Evolutionary conservation across 257 asterid genomes (phyloP).

Genomic region (Plantago ovata): DNA sequence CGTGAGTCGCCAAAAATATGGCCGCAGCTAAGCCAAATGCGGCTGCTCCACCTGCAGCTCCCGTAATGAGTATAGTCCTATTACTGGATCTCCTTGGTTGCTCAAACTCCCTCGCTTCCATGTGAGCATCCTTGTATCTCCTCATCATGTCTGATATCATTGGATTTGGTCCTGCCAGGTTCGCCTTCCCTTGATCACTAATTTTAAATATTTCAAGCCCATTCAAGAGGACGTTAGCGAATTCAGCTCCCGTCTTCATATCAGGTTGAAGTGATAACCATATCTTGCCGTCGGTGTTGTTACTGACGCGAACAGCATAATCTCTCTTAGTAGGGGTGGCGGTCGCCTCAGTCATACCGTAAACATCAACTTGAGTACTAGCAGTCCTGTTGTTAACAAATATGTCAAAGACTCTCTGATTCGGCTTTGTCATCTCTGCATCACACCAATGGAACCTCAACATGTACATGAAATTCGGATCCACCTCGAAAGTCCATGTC

Average conservation of each 20-base stretch:
- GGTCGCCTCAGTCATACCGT: slow-evolving; percentile 23
- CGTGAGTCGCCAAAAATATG: slow-evolving; percentile 39
- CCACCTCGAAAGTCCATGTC: slow-evolving; percentile 75
- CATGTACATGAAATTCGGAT: slow-evolving; percentile 65
- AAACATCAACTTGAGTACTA: slow-evolving; percentile 33
- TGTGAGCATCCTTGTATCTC: slow-evolving; percentile 36
- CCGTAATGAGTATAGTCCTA: slow-evolving; percentile 37
- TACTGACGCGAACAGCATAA: slow-evolving; percentile 41
- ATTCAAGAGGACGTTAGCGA: slow-evolving; percentile 54
- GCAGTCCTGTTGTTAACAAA: slow-evolving; percentile 70
- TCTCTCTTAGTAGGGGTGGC: slow-evolving; percentile 51
- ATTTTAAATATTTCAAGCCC: slow-evolving; percentile 86
- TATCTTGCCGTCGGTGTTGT: slow-evolving; percentile 29
- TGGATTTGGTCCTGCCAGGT: slow-evolving; percentile 84
- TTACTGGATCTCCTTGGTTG: slow-evolving; percentile 7
- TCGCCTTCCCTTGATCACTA: slow-evolving; percentile 36
- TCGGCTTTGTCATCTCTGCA: slow-evolving; percentile 40
- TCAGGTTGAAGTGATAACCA: slow-evolving; percentile 63
- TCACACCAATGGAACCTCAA: slow-evolving; percentile 95
- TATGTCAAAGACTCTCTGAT: slow-evolving; percentile 62
- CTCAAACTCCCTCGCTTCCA: slow-evolving; percentile 27
- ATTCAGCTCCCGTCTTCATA: slow-evolving; percentile 26
- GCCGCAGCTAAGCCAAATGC: slow-evolving; percentile 69
- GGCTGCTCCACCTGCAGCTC: slow-evolving; percentile 85
- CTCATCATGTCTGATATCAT: slow-evolving; percentile 68